Evolutionary conservation across 352 stramenopile species (phyloP), one percentile per base, ranked within the genome.

Genomic region (Blastocystis sp.): DNA sequence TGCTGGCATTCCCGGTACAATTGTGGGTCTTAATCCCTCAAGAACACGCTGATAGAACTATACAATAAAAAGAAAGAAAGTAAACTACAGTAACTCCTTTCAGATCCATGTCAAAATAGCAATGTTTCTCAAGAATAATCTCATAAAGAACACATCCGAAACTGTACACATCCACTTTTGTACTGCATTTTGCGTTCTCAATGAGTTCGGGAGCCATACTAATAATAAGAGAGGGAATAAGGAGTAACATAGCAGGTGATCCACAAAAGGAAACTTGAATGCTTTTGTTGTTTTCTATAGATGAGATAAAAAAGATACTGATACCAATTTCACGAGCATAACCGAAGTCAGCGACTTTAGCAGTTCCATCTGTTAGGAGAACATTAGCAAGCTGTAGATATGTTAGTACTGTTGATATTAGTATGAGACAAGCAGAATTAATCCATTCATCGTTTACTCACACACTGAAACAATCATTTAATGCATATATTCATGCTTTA

Each of bases 291-390:
- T 84, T 84, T 27, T 84, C 73, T 78, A 33, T 9, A 27, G 5
- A 24, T 19, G 33, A 22, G 48, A 75, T 24, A 15, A 4, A 62
- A 73, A 0, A 56, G 44, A 88, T 19, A 84, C 44, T 35, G 33
- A 11, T 9, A 56, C 56, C 75, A 24, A 70, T 66, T 58, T 87
- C 58, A 5, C 75, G 79, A 0, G 73, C 66, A 64, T 69, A 87
- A 7, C 69, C 64, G 42, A 75, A 82, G 66, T 70, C 77, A 0
- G 56, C 44, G 40, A 92, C 87, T 59, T 90, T 92, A 78, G 64
- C 80, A 0, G 93, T 84, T 75, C 94, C 93, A 76, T 94, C 91
- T 24, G 92, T 92, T 33, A 94, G 17, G 17, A 82, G 30, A 11
- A 81, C 56, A 48, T 69, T 79, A 0, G 44, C 84, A 30, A 84